phyloP scores from a whole-genome alignment of 2,329 filamentous ascomycete genomes.

The Dactylellina parvicollis region DNA sequence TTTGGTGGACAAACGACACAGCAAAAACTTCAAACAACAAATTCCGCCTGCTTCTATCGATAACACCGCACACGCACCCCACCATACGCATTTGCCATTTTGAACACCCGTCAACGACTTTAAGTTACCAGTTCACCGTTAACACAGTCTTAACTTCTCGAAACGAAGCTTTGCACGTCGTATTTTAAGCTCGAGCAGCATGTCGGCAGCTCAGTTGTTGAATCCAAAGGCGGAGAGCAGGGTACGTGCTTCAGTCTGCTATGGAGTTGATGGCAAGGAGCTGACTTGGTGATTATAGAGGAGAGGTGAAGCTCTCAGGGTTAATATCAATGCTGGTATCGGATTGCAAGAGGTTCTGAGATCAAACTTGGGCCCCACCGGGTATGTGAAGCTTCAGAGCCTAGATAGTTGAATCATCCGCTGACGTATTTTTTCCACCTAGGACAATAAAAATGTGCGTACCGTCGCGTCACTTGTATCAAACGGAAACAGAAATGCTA shows the following conservation, averaged over 20 bases:
- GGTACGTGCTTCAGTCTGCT: conserved; percentile 67
- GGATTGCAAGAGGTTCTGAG: conserved; percentile 90
- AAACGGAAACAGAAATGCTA: conserved; percentile 10
- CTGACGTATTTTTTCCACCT: conserved; percentile 17
- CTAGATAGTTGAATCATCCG: conserved; percentile 2
- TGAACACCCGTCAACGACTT: conserved; percentile 11
- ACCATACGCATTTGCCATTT: conserved; percentile 21
- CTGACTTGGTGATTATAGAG: conserved; percentile 71
- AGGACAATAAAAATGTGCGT: conserved; percentile 58
- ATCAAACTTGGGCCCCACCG: conserved; percentile 91
- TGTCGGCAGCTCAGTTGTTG: conserved; percentile 97
- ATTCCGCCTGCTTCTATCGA: conserved; percentile 45
- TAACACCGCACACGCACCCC: conserved; percentile 39
- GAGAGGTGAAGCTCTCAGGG: conserved; percentile 92
- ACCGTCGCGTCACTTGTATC: conserved; percentile 1
- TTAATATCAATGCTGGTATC: conserved; percentile 90
- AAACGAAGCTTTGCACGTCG: conserved; percentile 18
- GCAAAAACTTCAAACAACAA: conserved; percentile 54
- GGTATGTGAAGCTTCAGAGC: conserved; percentile 60
- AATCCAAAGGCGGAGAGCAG: conserved; percentile 99
- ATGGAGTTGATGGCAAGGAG: conserved; percentile 57
- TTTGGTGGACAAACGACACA: neutral
- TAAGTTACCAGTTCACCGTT: neutral
- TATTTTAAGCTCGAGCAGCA: conserved; percentile 62
- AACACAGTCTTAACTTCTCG: neutral